Percentiles rank a stretch among this genome's conserved stretches.
These are phyloP conservation scores for Candida smagusa DNA, from an alignment of 1,139 yeast genomes.

Conservation along the genomic window DNA sequence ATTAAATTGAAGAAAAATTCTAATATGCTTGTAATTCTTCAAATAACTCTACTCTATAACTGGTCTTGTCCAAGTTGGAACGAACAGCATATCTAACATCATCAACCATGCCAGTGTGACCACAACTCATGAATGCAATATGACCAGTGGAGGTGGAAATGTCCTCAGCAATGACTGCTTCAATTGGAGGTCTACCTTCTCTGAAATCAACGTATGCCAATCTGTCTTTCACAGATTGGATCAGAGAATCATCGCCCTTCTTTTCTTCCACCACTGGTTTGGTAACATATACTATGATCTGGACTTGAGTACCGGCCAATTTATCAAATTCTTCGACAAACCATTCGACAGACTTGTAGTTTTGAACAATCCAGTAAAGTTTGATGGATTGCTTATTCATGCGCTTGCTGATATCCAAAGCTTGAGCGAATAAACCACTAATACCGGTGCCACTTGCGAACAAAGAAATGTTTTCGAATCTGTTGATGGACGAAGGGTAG, in stretches of 20 bases:
- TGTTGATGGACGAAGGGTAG: slow-evolving; percentile 28
- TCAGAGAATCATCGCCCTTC: slow-evolving; percentile 11
- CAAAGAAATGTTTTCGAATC: slow-evolving; percentile 53
- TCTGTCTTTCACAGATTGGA: slow-evolving; percentile 13
- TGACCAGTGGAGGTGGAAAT: slow-evolving; percentile 34
- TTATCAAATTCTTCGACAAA: slow-evolving; percentile 23
- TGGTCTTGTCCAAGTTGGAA: slow-evolving; percentile 24
- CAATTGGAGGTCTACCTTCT: slow-evolving; percentile 46
- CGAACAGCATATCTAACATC: slow-evolving; percentile 32
- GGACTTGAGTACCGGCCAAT: slow-evolving; percentile 28
- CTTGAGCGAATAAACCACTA: slow-evolving; percentile 46
- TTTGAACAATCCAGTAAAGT: slow-evolving; percentile 49
- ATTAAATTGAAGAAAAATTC: neutral
- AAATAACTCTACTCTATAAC: slow-evolving; percentile 37
- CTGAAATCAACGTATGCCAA: slow-evolving; percentile 39
- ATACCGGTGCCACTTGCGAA: slow-evolving; percentile 75
- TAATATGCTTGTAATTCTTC: slow-evolving; percentile 35
- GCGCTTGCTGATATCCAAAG: slow-evolving; percentile 21
- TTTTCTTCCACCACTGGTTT: slow-evolving; percentile 15
- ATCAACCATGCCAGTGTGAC: slow-evolving; percentile 41
- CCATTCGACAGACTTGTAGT: slow-evolving; percentile 33
- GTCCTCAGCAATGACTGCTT: slow-evolving; percentile 31
- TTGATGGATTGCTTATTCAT: slow-evolving; percentile 19
- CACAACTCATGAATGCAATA: slow-evolving; percentile 39
- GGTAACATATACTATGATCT: slow-evolving; percentile 35